A percentile compares a stretch with the other conserved stretches of the same genome.
Evolutionary conservation across 1,139 yeast species (phyloP).

Genomic region (Yamadazyma taylorii): DNA sequence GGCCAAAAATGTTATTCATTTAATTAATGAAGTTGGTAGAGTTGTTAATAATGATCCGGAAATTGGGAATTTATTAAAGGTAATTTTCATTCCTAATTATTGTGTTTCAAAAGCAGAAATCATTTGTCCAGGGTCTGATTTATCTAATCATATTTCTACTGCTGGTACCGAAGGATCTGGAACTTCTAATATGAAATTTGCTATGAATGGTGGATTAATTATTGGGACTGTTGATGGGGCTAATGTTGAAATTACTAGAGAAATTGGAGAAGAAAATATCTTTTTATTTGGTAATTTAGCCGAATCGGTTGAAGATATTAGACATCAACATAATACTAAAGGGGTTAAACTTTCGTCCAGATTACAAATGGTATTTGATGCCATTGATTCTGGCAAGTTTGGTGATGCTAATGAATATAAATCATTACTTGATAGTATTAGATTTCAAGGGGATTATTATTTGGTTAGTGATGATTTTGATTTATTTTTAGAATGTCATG

Average conservation of each 20-base stretch:
- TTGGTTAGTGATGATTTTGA: conserved; percentile 88
- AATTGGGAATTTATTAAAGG: conserved; percentile 75
- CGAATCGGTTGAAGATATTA: conserved; percentile 82
- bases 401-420: conserved; percentile 71
- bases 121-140: conserved; percentile 85
- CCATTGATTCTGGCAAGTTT: conserved; percentile 68
- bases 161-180: conserved; percentile 98
- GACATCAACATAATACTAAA: conserved; percentile 71
- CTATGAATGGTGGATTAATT: conserved; percentile 88
- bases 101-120: conserved; percentile 93
- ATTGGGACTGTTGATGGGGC: conserved; percentile 98
- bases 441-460: conserved; percentile 79
- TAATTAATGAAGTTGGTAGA: conserved; percentile 77
- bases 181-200: conserved; percentile 95
- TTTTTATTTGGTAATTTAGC: conserved; percentile 89
- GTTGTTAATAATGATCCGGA: conserved; percentile 79
- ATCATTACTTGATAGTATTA: conserved; percentile 67
- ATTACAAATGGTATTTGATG: conserved; percentile 61
- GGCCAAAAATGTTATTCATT: conserved; percentile 87
- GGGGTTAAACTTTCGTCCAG: conserved; percentile 55
- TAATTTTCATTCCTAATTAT: conserved; percentile 86
- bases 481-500: conserved; percentile 79
- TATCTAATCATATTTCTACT: conserved; percentile 94
- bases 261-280: conserved; percentile 89
- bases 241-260: conserved; percentile 91